Base-by-base conservation (phyloP, 352 stramenopile genomes). In the Phytopythium montanum region DNA sequence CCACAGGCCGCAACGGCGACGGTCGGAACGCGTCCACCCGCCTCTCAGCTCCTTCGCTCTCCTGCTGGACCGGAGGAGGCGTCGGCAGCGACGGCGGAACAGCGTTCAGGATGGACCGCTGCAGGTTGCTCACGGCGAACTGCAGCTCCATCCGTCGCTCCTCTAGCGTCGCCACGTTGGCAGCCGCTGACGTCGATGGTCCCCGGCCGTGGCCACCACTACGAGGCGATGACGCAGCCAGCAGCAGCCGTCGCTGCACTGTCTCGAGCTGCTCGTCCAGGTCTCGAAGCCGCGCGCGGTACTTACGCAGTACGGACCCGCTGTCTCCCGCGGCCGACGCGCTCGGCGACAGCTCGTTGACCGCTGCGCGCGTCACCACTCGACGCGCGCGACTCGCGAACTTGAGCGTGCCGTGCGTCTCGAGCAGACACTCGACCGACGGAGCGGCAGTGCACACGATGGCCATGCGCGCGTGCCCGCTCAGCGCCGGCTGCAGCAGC, bases 381-480 rank as follows among this genome's bases (percentile, higher is more conserved):
- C 96, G 74, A 55, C 97, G 96, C 6, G 96, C 96, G 25, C 95
- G 79, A 26, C 79, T 91, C 2, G 95, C 97, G 79, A 99, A 99
- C 80, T 98, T 96, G 52, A 99, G 83, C 58, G 97, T 99, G 54
- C 90, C 97, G 63, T 96, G 81, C 28, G 94, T 98, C 70, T 98
- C 96, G 29, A 97, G 81, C 28, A 98, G 72, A 61, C 97, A 98
- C 16, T 95, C 76, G 46, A 97, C 90, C 0, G 93, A 97, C 18
- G 96, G 92, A 7, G 96, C 98, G 19, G 96, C 89, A 61, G 96
- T 99, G 54, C 94, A 98, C 62, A 99, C 92, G 42, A 99, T 90
- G n/a, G 96, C 94, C 70, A 99, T 99, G 42, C 95, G 83, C 38
- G 95, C 94, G 72, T 99, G 97, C 10, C 97, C 97, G 23, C 88